These are phyloP conservation scores for Stephania yunnanensis DNA, from an alignment of 164 flowering plant genomes.

Conservation along the genomic window DNA sequence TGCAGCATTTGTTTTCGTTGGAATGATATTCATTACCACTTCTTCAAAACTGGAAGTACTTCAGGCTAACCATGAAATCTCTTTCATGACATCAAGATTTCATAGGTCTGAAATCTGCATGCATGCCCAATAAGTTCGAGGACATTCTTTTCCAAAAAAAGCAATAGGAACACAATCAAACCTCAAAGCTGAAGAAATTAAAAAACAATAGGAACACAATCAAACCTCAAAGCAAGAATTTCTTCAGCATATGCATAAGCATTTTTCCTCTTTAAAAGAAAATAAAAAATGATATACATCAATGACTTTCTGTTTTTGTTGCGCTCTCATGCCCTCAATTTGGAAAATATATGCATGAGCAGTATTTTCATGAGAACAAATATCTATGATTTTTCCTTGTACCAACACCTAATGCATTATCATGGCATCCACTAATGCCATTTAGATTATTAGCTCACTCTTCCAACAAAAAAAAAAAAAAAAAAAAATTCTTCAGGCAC, in stretches of 20 bases:
- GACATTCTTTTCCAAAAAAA: no score
- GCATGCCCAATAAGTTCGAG: neutral
- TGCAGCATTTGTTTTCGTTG: neutral
- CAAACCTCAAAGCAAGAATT: no score
- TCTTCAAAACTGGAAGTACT: neutral
- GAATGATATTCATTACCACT: neutral
- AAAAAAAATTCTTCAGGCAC: neutral
- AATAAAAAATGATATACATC: no score
- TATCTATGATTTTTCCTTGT: neutral
- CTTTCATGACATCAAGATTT: neutral
- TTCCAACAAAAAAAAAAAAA: neutral
- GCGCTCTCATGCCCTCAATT: neutral
- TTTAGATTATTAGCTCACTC: neutral
- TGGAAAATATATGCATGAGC: neutral
- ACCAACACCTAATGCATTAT: neutral
- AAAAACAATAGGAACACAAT: no score
- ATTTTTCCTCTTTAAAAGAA: no score
- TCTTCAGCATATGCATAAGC: no score
- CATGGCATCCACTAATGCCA: neutral
- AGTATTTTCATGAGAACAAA: neutral
- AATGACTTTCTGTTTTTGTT: no score
- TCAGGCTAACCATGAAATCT: neutral
- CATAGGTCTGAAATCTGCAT: neutral
- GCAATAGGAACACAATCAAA: no score
- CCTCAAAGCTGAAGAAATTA: no score